Percentiles rank a stretch among this genome's conserved stretches.
phyloP scores from a whole-genome alignment of 805 yeast genomes.

The Priceomyces melissophilus region DNA sequence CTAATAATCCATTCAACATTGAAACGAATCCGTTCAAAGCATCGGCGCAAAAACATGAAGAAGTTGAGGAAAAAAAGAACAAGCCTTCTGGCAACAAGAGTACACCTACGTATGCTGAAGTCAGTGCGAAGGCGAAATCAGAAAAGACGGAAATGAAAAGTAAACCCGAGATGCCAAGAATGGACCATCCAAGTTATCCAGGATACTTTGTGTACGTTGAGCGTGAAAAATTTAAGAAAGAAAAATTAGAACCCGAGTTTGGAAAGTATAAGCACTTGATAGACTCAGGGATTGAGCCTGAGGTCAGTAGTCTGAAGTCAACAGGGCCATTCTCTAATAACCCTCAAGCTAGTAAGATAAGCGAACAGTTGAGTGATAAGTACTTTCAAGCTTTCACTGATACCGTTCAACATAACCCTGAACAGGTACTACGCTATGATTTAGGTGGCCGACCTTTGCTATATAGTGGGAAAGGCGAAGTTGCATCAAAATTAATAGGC shows the following conservation, averaged over 20 bases:
- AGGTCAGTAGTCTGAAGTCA: slow-evolving; percentile 16
- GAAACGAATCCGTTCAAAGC: slow-evolving; percentile 29
- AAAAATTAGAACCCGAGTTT: slow-evolving; percentile 50
- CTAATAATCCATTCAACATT: slow-evolving; percentile 14
- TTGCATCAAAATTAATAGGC: slow-evolving; percentile 34
- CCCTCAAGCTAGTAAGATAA: slow-evolving; percentile 22
- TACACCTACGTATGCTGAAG: slow-evolving; percentile 15
- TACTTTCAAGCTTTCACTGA: slow-evolving; percentile 77
- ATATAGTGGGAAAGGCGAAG: slow-evolving; percentile 61
- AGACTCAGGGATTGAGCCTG: slow-evolving; percentile 44
- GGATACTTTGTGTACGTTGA: slow-evolving; percentile 73
- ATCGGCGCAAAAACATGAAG: slow-evolving; percentile 5
- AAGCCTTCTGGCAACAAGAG: slow-evolving; percentile 9
- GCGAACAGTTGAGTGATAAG: slow-evolving; percentile 60
- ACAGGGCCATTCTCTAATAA: slow-evolving; percentile 9
- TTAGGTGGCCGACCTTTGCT: slow-evolving; percentile 74
- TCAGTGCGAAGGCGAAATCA: slow-evolving; percentile 13
- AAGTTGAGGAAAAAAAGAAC: slow-evolving; percentile 5
- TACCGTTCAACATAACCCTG: slow-evolving; percentile 74
- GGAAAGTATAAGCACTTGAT: slow-evolving; percentile 47
- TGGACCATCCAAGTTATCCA: slow-evolving; percentile 49
- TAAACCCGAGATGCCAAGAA: neutral
- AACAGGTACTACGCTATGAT: slow-evolving; percentile 84
- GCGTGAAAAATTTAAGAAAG: slow-evolving; percentile 58
- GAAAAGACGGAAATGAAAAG: slow-evolving; percentile 5